These are phyloP conservation scores for Dioszegia hungarica DNA, from an alignment of 768 basidiomycete species.

Conservation along the genomic window DNA sequence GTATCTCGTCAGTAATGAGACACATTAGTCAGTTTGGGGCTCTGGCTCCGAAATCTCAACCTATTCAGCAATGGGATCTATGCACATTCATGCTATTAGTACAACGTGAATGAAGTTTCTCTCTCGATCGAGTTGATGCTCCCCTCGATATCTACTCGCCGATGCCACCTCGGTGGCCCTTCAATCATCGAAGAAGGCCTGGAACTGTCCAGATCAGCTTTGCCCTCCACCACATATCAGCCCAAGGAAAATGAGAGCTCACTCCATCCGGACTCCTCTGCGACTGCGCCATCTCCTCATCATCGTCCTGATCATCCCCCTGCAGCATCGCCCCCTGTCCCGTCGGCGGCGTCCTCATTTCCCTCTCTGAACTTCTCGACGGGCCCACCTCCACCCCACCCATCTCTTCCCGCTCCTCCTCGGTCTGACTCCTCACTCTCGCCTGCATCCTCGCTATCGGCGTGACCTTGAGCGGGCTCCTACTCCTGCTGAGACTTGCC, in stretches of 20 bases:
- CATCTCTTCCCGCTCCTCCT: not conserved
- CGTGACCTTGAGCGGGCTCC: not conserved
- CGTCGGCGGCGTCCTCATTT: not conserved
- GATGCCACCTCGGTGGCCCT: too few species aligned
- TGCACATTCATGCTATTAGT: too few species aligned
- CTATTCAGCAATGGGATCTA: too few species aligned
- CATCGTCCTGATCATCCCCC: slow-evolving; percentile 13
- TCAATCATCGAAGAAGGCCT: slow-evolving; percentile 2
- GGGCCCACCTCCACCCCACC: not conserved
- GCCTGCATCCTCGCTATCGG: not conserved
- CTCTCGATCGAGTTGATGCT: too few species aligned
- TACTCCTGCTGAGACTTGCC: too few species aligned
- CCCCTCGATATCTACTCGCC: too few species aligned
- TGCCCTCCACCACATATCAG: too few species aligned
- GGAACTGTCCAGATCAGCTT: not conserved
- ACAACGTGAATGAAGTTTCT: too few species aligned
- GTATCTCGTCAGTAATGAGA: too few species aligned
- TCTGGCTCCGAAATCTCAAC: too few species aligned
- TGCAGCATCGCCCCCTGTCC: not conserved
- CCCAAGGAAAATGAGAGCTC: too few species aligned
- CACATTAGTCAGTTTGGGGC: too few species aligned
- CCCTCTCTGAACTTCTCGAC: not conserved
- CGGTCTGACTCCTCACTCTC: not conserved
- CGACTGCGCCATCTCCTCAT: slow-evolving; percentile 1
- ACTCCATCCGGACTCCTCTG: not conserved